These are phyloP conservation scores for Kokia cookei DNA, from an alignment of 441 rosid species.

Conservation along the genomic window DNA sequence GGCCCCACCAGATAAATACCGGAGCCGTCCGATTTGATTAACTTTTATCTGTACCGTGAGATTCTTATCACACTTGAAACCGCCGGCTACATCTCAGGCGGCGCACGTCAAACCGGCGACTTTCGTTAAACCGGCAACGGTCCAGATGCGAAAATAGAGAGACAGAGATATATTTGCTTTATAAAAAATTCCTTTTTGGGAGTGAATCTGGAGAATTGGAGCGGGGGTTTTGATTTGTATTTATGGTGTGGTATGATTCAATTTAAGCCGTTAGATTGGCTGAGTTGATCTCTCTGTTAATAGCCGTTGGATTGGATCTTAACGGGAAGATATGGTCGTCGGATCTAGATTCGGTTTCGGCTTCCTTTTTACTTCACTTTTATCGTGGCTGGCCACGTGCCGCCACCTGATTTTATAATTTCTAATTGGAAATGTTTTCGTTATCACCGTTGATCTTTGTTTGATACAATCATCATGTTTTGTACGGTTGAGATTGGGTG, in stretches of 20 bases:
- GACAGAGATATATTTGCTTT: background rate
- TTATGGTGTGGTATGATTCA: constrained; percentile 36
- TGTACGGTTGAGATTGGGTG: background rate
- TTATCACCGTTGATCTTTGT: background rate
- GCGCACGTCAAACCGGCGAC: constrained; percentile 25
- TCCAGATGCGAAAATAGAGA: background rate
- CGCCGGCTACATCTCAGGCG: constrained; percentile 41
- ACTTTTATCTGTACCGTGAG: constrained; percentile 31
- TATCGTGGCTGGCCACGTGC: constrained; percentile 61
- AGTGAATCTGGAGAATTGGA: constrained; percentile 18
- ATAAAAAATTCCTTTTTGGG: background rate
- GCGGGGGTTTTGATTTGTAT: constrained; percentile 35
- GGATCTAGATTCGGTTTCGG: constrained; percentile 30
- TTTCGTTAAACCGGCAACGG: constrained; percentile 14
- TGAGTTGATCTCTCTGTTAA: background rate
- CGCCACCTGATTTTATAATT: background rate
- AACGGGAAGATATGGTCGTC: constrained; percentile 43
- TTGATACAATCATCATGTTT: background rate
- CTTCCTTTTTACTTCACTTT: constrained; percentile 30
- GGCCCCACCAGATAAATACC: constrained; percentile 6
- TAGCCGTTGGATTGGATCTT: constrained; percentile 62
- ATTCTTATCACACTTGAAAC: constrained; percentile 31
- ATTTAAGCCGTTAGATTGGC: constrained; percentile 41
- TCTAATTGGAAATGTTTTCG: background rate
- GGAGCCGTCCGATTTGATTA: constrained; percentile 9